These are phyloP conservation scores for Alisma plantagoaquatica DNA, from an alignment of 106 monocot genomes.

Conservation along the genomic window DNA sequence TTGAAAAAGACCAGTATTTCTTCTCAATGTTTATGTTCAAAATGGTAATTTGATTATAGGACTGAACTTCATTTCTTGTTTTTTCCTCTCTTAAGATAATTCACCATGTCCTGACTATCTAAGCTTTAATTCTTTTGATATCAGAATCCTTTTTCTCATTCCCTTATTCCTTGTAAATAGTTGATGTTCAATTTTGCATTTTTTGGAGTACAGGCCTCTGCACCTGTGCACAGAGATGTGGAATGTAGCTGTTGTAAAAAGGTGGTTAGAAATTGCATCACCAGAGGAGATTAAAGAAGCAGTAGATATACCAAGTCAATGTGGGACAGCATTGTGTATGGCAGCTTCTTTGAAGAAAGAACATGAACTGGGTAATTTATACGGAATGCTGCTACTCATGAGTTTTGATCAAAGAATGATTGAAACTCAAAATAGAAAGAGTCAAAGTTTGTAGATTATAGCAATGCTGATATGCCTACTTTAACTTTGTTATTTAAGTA, in stretches of 20 bases:
- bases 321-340: constrained; percentile 94
- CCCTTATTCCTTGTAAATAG: too few relatives aligned
- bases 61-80: too few relatives aligned
- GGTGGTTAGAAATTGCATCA: constrained; percentile 85
- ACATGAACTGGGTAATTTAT: constrained; percentile 65
- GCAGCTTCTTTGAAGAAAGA: constrained; percentile 90
- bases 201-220: constrained; percentile 49
- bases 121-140: too few relatives aligned
- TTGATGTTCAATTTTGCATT: too few relatives aligned
- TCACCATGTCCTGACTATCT: too few relatives aligned
- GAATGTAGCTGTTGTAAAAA: constrained; percentile 90
- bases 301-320: constrained; percentile 75
- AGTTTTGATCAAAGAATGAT: neutral
- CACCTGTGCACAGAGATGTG: constrained; percentile 90
- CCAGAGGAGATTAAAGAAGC: constrained; percentile 66
- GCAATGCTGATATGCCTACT: neutral
- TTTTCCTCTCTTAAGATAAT: too few relatives aligned
- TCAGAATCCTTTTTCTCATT: too few relatives aligned
- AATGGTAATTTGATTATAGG: too few relatives aligned
- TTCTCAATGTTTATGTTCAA: too few relatives aligned
- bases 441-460: neutral
- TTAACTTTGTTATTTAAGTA: neutral
- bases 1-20: too few relatives aligned
- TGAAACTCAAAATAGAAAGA: neutral
- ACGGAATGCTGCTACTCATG: neutral